Base-by-base conservation (phyloP, 1,284 basidiomycete species). In the Agroathelia rolfsii region DNA sequence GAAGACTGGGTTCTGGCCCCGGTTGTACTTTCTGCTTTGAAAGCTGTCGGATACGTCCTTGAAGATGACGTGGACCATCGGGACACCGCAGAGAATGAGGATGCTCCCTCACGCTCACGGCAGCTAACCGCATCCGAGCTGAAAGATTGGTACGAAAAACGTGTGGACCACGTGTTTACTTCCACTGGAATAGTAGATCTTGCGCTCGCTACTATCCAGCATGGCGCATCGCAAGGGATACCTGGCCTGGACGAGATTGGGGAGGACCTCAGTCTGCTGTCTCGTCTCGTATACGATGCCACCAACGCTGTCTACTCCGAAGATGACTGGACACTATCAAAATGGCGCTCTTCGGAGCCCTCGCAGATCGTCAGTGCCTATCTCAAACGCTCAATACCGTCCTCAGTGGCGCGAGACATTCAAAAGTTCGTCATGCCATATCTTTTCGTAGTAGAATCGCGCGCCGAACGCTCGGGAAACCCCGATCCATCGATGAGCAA, bases 221-320 rank as follows among this genome's bases (percentile, higher is more conserved):
- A 93, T 44, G 90, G 78, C 4, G 87, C 82, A 6, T 79, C 88
- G 6, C 73, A 76, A 42, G 83, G 81, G 12, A 65, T 94, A 5
- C 63, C 74, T n/a, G 72, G 64, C 2, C 68, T 96, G 14, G 90
- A 93, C 45, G 76, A 76, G 45, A 56, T 90, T 3, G 92, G 88
- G 5, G 92, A 95, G 59, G 89, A 95, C 38, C 70, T 95, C 27
- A 84, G 77, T 43, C 70, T 95, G 5, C 66, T 96, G 28, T 78
- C 82, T 1, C 70, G 82, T 16, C 68, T 95, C 25, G 76, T 92
- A 12, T 95, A 95, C 47, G 88, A 93, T 50, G 70, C 76, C 12
- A 68, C 67, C 26, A 61, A 62, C 33, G 50, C 55, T 6, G 55
- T 53, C 5, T 50, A 61, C 18, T 51, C 54, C 14, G 47, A 45